phyloP scores from a whole-genome alignment of 2,329 filamentous ascomycete genomes.

The Verticillium tricorpus region DNA sequence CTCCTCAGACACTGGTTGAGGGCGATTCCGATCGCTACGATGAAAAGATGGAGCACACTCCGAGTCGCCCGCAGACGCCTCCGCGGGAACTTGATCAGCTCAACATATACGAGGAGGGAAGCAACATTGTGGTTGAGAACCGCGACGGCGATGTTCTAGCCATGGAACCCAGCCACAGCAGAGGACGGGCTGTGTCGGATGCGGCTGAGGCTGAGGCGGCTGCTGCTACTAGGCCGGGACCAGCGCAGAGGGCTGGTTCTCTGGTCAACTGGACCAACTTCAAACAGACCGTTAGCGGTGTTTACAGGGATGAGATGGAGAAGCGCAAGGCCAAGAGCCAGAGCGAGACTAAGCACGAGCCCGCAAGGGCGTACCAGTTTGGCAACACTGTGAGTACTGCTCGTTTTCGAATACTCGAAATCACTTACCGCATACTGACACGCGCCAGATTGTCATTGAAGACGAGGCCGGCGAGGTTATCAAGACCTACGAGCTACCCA shows the following conservation, averaged over 20 bases:
- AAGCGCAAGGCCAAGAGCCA: constrained; percentile 59
- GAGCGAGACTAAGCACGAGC: constrained; percentile 54
- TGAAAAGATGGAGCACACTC: constrained; percentile 5
- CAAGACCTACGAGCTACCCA: constrained; percentile 72
- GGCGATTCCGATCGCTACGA: constrained; percentile 9
- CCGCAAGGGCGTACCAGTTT: constrained; percentile 80
- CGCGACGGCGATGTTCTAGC: constrained; percentile 80
- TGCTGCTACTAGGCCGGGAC: not conserved
- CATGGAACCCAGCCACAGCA: constrained; percentile 38
- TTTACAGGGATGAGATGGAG: constrained; percentile 56
- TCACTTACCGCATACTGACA: constrained; percentile 20
- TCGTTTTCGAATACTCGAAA: not conserved
- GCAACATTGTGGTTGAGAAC: constrained; percentile 77
- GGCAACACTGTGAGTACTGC: constrained; percentile 62
- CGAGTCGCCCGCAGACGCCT: constrained; percentile 16
- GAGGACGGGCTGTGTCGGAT: not conserved
- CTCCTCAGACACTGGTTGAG: constrained; percentile 6
- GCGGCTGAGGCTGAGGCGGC: not conserved
- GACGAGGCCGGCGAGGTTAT: constrained; percentile 83
- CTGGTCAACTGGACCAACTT: constrained; percentile 21
- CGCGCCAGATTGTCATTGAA: constrained; percentile 70
- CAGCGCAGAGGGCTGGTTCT: not conserved
- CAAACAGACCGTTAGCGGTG: constrained; percentile 45
- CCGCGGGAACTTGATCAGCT: constrained; percentile 42
- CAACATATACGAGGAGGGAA: constrained; percentile 72